These are phyloP conservation scores for Coemansia sp. DNA, from an alignment of 192 early-diverging fungal species.

Conservation along the genomic window DNA sequence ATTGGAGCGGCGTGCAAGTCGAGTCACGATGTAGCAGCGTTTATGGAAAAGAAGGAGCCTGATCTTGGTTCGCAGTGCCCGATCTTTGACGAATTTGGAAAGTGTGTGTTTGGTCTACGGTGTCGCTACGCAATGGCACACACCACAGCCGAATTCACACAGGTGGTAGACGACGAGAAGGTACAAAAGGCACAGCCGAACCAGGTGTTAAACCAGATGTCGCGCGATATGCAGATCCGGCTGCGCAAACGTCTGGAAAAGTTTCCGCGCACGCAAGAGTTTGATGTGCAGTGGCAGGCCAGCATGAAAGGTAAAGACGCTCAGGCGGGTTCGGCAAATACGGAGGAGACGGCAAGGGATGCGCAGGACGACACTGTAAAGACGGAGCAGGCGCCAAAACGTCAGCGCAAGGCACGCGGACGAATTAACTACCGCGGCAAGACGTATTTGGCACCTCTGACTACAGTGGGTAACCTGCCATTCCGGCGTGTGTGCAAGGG, in stretches of 20 bases:
- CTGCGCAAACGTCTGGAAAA: slow-evolving; percentile 39
- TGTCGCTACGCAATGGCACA: slow-evolving; percentile 63
- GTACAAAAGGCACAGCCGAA: background rate
- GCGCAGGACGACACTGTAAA: slow-evolving; percentile 15
- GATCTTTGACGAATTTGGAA: slow-evolving; percentile 70
- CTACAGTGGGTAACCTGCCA: slow-evolving; percentile 96
- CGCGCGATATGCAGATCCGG: slow-evolving; percentile 26
- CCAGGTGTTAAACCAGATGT: slow-evolving; percentile 19
- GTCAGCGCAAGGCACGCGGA: slow-evolving; percentile 8
- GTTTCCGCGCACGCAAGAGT: slow-evolving; percentile 46
- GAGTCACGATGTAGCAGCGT: slow-evolving; percentile 77
- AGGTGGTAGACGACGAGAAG: slow-evolving; percentile 61
- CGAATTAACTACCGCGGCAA: slow-evolving; percentile 77
- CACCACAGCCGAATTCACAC: slow-evolving; percentile 44
- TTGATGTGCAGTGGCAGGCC: slow-evolving; percentile 33
- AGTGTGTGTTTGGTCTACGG: slow-evolving; percentile 63
- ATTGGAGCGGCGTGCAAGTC: slow-evolving; percentile 65
- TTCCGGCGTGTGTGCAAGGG: slow-evolving; percentile 93
- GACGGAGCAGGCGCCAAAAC: background rate
- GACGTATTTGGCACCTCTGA: slow-evolving; percentile 91
- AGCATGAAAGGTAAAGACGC: background rate
- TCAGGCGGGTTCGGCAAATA: background rate
- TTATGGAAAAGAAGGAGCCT: slow-evolving; percentile 66
- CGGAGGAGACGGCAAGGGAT: slow-evolving; percentile 13
- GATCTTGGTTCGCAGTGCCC: slow-evolving; percentile 76